Conservation (phyloP, 441 rosid genomes). For the Populus tomentosa region DNA sequence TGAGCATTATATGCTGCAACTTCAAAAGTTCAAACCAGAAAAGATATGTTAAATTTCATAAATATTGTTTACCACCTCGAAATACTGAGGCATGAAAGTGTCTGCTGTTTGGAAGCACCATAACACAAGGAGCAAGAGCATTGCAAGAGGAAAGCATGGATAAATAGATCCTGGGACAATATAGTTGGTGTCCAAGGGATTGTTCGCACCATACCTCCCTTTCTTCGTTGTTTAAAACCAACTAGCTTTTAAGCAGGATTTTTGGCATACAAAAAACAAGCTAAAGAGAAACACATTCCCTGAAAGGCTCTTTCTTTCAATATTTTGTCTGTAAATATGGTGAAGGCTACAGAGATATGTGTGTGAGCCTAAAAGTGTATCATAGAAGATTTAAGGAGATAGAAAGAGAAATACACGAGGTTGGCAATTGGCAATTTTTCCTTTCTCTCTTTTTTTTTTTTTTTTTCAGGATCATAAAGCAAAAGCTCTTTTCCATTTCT, state of each 20-base stretch:
- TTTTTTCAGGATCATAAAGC: constrained; percentile 31
- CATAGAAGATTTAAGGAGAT: constrained; percentile 20
- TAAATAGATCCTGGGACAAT: background rate
- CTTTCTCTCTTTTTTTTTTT: background rate
- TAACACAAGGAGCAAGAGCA: background rate
- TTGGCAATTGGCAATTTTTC: background rate
- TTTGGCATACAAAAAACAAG: constrained; percentile 31
- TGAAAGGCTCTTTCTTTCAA: constrained; percentile 22
- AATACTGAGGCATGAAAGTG: background rate
- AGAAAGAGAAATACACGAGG: constrained; percentile 3
- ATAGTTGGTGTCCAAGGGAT: background rate
- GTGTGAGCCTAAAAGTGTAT: constrained; percentile 19
- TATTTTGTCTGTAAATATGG: constrained; percentile 20
- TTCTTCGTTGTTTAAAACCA: background rate
- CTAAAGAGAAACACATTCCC: constrained; percentile 14
- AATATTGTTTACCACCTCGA: background rate
- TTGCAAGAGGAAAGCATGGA: background rate
- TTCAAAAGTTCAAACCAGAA: constrained; percentile 5
- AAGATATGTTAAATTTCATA: background rate
- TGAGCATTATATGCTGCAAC: background rate
- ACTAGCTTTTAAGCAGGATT: constrained; percentile 20
- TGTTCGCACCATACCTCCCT: background rate
- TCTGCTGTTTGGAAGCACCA: constrained; percentile 11
- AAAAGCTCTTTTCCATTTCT: constrained; percentile 19
- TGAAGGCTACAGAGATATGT: constrained; percentile 9